A percentile compares a stretch with the other conserved stretches of the same genome.
Conservation (phyloP, 495 filamentous ascomycete genomes). For the Aspergillus biplanus region DNA sequence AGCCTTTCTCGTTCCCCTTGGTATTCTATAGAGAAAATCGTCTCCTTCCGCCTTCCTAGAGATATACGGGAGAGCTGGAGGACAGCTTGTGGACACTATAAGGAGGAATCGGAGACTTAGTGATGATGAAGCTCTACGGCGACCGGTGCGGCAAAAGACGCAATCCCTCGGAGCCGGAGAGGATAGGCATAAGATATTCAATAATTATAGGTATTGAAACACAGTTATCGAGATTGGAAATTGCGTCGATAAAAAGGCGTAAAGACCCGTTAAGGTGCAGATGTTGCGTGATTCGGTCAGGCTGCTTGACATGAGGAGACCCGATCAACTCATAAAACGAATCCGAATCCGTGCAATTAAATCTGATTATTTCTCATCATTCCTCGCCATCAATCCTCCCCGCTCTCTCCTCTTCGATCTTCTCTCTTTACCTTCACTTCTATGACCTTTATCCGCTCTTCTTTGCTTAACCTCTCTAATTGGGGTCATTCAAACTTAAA, state of each 20-base stretch:
- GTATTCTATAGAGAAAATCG: no score
- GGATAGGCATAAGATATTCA: not conserved
- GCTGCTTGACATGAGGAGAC: no score
- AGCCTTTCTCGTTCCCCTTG: not conserved
- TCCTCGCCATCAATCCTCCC: no score
- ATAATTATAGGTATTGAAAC: not conserved
- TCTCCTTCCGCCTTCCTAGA: not conserved
- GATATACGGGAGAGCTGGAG: not conserved
- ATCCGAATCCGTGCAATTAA: no score
- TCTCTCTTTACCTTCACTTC: not conserved
- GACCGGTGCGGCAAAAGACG: conserved; percentile 43
- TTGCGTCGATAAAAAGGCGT: no score
- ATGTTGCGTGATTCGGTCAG: no score
- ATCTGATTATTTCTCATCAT: no score
- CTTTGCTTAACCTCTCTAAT: not conserved
- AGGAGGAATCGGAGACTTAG: conserved; percentile 2
- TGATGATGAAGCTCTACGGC: conserved; percentile 22
- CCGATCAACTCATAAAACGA: no score
- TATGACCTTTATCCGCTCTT: not conserved
- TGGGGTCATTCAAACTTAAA: not conserved
- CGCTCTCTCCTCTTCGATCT: no score
- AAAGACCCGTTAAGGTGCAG: no score
- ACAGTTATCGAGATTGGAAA: no score
- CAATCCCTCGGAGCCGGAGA: conserved; percentile 16
- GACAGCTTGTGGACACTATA: conserved; percentile 1